Evolutionary conservation across 2,329 filamentous ascomycete genomes (phyloP), one percentile per base, ranked within the genome.

Genomic region (Aspergillus sp.): DNA sequence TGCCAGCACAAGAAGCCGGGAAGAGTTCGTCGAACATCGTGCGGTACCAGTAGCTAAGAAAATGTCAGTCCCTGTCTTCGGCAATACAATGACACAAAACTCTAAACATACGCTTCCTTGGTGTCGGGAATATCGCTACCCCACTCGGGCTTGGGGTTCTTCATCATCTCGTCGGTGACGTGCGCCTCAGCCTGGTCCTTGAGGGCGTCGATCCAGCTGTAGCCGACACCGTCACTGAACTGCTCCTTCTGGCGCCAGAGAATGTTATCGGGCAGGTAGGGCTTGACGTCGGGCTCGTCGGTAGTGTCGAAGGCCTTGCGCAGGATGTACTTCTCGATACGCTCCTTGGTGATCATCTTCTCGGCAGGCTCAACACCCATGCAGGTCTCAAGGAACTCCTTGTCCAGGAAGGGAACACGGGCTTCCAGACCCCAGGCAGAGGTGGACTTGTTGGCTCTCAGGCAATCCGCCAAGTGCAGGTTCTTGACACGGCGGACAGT

Each of bases 231-330:
- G 72, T 99, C 96, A 61, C 90, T 96, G 83, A 99, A 99, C 81
- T 99, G 95, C 83, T 99, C 95, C 87, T 99, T 99, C 81, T 99
- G 96, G 75, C 96, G 86, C 90, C 92, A 99, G 59, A 99, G 88
- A 70, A 99, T 99, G 76, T 93, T 88, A 17, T 96, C 89, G 7
- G 96, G 95, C n/a, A 99, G 87, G 81, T 98, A 99, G 8, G 95
- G 88, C 68, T 90, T 80, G 52, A 84, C 86, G 51, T 84, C 88
- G 15, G 93, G 92, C 79, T 96, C 90, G 73, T 94, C 92, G 51
- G 85, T 86, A 30, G 92, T 96, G 80, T 99, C 95, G 75, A 99
- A 99, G 2, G 95, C 96, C 81, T 97, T 97, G 74, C 95, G 91
- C 67, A 99, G 84, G 67, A 99, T 96, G 84, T 97, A 96, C 82